These are phyloP conservation scores for Diversispora eburnea DNA, from an alignment of 192 early-diverging fungal species.

Conservation along the genomic window DNA sequence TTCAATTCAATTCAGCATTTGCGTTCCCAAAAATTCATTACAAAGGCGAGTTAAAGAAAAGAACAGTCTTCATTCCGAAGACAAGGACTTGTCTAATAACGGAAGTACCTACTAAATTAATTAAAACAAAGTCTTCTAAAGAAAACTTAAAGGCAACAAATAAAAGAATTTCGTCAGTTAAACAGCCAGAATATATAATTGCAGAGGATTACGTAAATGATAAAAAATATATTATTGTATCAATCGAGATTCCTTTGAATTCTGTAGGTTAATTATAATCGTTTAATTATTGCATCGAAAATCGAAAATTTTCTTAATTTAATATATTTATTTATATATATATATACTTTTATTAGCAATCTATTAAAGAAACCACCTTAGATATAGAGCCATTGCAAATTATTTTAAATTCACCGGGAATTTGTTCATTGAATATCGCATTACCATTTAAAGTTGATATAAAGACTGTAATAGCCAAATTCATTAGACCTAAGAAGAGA, in stretches of 20 bases:
- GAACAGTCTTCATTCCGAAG: slow-evolving; percentile 17
- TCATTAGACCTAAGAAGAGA: slow-evolving; percentile 15
- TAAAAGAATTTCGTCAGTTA: neutral
- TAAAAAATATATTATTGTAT: neutral
- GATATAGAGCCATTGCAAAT: slow-evolving; percentile 14
- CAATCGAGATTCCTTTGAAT: slow-evolving; percentile 12
- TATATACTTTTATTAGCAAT: slow-evolving; percentile 16
- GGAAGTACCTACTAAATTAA: neutral
- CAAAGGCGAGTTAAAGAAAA: slow-evolving; percentile 3
- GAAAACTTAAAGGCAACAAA: neutral
- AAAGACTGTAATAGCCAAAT: slow-evolving; percentile 9
- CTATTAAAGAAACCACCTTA: neutral
- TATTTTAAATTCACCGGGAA: slow-evolving; percentile 9
- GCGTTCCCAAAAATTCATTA: slow-evolving; percentile 6
- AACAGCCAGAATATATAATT: slow-evolving; percentile 17
- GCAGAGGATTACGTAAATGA: neutral
- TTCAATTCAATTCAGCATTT: slow-evolving; percentile 4
- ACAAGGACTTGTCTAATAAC: slow-evolving; percentile 4
- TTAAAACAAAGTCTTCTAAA: neutral
- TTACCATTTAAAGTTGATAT: slow-evolving; percentile 17
- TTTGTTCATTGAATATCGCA: neutral
- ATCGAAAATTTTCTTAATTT: neutral
- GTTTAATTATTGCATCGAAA: neutral
- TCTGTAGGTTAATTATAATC: neutral
- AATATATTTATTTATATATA: neutral